Percentiles rank a stretch among this genome's conserved stretches.
phyloP scores from a whole-genome alignment of 2,329 filamentous ascomycete genomes.

The Penicillium sp. region DNA sequence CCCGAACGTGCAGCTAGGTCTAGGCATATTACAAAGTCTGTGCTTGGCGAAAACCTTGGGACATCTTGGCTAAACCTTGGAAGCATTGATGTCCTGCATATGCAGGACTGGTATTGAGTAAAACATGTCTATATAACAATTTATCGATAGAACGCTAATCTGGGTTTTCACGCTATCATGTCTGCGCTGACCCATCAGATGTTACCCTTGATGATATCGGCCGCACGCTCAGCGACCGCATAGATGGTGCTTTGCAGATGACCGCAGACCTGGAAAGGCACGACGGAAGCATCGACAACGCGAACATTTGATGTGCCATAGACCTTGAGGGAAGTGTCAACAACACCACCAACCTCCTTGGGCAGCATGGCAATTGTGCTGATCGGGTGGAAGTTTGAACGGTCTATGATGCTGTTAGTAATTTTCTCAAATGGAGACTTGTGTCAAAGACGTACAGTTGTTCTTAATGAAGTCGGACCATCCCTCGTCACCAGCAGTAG shows the following conservation, averaged over 20 bases:
- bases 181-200: background rate
- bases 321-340: conserved; percentile 32
- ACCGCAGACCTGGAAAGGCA: conserved; percentile 31
- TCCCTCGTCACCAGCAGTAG: conserved; percentile 19
- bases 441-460: conserved; percentile 20
- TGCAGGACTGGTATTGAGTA: too few relatives aligned
- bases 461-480: conserved; percentile 28
- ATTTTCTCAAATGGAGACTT: too few relatives aligned
- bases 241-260: conserved; percentile 31
- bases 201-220: conserved; percentile 31
- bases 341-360: conserved; percentile 35
- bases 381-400: conserved; percentile 33
- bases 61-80: too few relatives aligned
- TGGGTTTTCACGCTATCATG: too few relatives aligned
- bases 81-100: too few relatives aligned
- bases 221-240: conserved; percentile 32
- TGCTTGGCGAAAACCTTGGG: too few relatives aligned
- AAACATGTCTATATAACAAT: too few relatives aligned
- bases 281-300: conserved; percentile 35
- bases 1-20: too few relatives aligned
- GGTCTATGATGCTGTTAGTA: conserved; percentile 16
- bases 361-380: conserved; percentile 37
- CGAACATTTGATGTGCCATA: conserved; percentile 36
- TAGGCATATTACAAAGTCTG: too few relatives aligned
- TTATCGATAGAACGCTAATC: too few relatives aligned